Conservation (phyloP, 495 filamentous ascomycete species). For the Tuber calosporum region DNA sequence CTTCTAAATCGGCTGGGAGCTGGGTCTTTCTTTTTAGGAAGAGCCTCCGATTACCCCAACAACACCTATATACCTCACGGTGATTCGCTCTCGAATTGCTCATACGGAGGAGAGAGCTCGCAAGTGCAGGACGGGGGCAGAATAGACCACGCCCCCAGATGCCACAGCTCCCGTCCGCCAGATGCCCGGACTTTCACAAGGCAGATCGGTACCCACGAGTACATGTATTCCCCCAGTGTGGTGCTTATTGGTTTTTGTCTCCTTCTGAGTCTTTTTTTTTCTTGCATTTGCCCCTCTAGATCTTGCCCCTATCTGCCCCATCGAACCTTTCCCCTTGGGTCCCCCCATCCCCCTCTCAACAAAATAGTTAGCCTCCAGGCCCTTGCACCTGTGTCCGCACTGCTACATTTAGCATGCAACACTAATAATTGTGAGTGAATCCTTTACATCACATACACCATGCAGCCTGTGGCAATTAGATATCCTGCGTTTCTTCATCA, state of each 20-base stretch:
- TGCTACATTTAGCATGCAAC: not conserved
- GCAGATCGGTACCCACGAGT: not conserved
- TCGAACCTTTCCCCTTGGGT: too few species aligned
- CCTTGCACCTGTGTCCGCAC: not conserved
- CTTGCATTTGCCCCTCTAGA: not conserved
- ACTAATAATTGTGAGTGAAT: not conserved
- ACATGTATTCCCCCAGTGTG: not conserved
- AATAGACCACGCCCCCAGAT: not conserved
- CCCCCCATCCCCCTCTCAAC: not conserved
- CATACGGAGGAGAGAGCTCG: not conserved
- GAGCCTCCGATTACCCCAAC: too few species aligned
- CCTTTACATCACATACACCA: not conserved
- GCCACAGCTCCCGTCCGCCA: not conserved
- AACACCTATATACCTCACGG: not conserved
- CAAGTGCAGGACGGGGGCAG: not conserved
- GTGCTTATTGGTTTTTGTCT: not conserved
- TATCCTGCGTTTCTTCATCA: not conserved
- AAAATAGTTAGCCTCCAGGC: not conserved
- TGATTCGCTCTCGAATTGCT: not conserved
- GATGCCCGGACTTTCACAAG: not conserved
- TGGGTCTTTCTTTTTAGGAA: too few species aligned
- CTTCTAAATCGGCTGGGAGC: not conserved
- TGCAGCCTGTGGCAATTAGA: not conserved
- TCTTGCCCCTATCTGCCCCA: not conserved
- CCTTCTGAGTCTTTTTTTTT: not conserved